Evolutionary conservation across 2,329 filamentous ascomycete genomes (phyloP), one percentile per base, ranked within the genome.

Genomic region (Sarocladiaceae sp.): DNA sequence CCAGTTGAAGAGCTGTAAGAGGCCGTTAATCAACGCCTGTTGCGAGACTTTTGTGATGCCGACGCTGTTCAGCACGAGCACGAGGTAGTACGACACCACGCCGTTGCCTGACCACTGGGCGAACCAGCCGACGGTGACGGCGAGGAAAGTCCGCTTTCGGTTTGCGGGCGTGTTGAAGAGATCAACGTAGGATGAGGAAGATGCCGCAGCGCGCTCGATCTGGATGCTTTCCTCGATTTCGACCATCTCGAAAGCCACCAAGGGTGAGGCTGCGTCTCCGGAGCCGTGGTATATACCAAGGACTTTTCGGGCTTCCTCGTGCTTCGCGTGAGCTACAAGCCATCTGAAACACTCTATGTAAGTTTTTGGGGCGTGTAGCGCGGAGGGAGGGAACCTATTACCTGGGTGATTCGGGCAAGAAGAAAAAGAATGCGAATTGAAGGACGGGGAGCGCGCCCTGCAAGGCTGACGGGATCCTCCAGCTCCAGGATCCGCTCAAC

Each of bases 251-350:
- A 69, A 58, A 0, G 53, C 48, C 0, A 71, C 68, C 2, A 72
- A 59, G 1, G 65, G 62, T 11, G 68, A 61, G 12, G 57, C 47
- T 0, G 53, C 47, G 34, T 71, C 63, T 2, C 66, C 66, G 15
- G 68, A 68, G 1, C 66, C 61, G 32, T 70, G 68, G 33, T 67
- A 69, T 3, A 58, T 59, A 3, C 53, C 57, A 2, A 72, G 56
- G 7, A 70, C 61, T 11, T 58, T 55, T 23, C 55, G 57, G 3
- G 67, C 65, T 21, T 67, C 58, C 27, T 58, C 58, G 18, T 56
- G 49, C 19, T 58, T 57, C 21, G 60, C 62, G 18, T 53, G 53
- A 13, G 60, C 59, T 20, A 64, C 51, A 6, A 66, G 59, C 47
- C 51, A 61, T 15, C 43, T 39, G 15, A 16, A 31, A 32, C n/a